Evolutionary conservation across 208 protist genomes (phyloP), one percentile per base, ranked within the genome.

Genomic region (Leishmania tropica): DNA sequence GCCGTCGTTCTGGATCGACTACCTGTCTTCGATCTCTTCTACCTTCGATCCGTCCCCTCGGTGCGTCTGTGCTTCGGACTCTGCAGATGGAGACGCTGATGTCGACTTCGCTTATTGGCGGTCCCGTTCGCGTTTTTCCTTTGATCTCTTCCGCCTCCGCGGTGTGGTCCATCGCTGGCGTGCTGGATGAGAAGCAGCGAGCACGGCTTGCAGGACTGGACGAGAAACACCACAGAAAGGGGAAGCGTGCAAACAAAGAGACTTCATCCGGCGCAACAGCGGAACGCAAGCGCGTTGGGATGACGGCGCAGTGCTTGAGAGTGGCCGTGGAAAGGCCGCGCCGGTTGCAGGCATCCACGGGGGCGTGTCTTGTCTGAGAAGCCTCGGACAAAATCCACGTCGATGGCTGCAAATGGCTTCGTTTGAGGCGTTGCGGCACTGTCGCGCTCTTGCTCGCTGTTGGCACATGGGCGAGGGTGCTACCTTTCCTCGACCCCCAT

Each of bases 101-200:
- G 73, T 64, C 31, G 47, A 4, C 24, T 45, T n/a, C 35, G 4
- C 73, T 15, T 60, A 17, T 35, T 58, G 28, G 8, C 19, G 71
- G 6, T 53, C 31, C 53, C 24, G 48, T 37, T 64, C 28, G 64
- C 45, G 37, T 64, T 82, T 79, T 79, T 74, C 64, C 75, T 79
- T 75, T 87, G 71, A 70, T 1, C 58, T 76, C 35, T 51, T 48
- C 73, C 42, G 10, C n/a, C 13, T 58, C n/a, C 54, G n/a, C 48
- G 6, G n/a, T n/a, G 24, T 17, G 71, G 24, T 37, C 3, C 40
- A 31, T n/a, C 40, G 62, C 31, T 68, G 62, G 31, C 3, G 62
- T 31, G 62, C 10, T 21, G 62, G 62, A 40, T 28, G 31, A 21
- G 15, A 68, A 35, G 31, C 62, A 40, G 62, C 31, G 62, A 19